Evolutionary conservation across 129 eudicot genomes (phyloP).

Genomic region (Ambrosia trifida): DNA sequence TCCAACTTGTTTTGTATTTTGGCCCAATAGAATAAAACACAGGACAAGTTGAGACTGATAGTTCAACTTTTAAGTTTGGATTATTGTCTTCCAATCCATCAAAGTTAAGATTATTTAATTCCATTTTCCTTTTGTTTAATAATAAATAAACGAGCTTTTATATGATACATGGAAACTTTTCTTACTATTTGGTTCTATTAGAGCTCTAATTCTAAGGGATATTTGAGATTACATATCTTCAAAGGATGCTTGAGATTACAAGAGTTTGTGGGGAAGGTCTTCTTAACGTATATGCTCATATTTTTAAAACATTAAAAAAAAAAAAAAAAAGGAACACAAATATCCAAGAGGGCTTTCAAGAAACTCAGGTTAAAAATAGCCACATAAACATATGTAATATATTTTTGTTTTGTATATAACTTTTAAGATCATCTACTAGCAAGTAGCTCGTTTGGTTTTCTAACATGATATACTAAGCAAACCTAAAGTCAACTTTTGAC

Average conservation of each 20-base stretch:
- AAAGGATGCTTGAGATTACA: background rate
- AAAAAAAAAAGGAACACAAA: background rate
- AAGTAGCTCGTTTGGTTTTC: background rate
- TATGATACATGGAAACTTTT: too few relatives aligned
- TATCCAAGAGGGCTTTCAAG: background rate
- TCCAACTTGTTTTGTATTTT: too few relatives aligned
- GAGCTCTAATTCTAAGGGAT: too few relatives aligned
- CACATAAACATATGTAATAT: background rate
- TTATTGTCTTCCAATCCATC: too few relatives aligned
- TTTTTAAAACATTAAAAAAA: background rate
- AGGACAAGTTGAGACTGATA: too few relatives aligned
- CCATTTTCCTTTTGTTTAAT: too few relatives aligned
- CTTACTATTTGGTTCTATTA: too few relatives aligned
- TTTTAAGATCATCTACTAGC: background rate
- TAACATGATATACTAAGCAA: background rate
- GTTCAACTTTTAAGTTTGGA: too few relatives aligned
- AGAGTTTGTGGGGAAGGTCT: background rate
- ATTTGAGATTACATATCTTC: too few relatives aligned
- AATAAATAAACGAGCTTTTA: too few relatives aligned
- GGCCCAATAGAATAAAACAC: too few relatives aligned
- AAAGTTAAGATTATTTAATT: too few relatives aligned
- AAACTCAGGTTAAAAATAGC: background rate
- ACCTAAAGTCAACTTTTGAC: conserved; percentile 16
- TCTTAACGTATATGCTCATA: background rate
- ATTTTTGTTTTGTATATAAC: background rate